Base-by-base conservation (phyloP, 495 filamentous ascomycete species). In the Penicillium paxilli region DNA sequence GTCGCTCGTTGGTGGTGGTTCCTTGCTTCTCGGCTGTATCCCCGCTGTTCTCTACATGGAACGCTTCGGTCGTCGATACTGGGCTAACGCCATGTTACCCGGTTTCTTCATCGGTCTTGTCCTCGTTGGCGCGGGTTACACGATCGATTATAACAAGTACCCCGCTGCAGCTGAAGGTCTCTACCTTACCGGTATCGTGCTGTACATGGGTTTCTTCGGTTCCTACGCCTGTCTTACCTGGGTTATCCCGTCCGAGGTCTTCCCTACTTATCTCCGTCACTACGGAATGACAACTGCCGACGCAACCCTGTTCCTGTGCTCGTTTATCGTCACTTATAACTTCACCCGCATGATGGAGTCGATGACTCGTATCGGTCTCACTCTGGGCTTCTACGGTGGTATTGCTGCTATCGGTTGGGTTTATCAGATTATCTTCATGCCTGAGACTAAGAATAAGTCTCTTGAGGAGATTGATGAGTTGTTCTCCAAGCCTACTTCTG, bases 301-400 rank as follows among this genome's bases (percentile, higher is more conserved):
- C 51, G 80, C 76, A 5, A 78, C 74, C 48, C 68, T 84, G 23
- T 84, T 83, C 75, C 70, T 83, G 47, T 80, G 73, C 63, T 81
- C 80, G 40, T 84, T 84, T 67, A 81, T 85, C 57, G 82, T 84
- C 20, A 85, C 82, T 14, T 86, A 85, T 67, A 84, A 83, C 70
- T 87, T 85, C 73, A 71, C 73, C 3, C 67, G 68, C 25, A 84
- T 85, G 82, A 76, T 81, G 67, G 57, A 72, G 8, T 73, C 80
- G 21, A 82, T 85, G 78, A 76, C 76, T 10, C 71, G 68, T 8
- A 84, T 80, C 23, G 82, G 81, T 21, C 68, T 85, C 16, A 76
- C 79, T 0, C 72, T 84, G 0, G 82, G 82, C 14, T 85, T 84
- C 67, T 85, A 84, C 59, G 81, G 82, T 54, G 82, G 82, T 17